Evolutionary conservation across 331 rosid species (phyloP), one percentile per base, ranked within the genome.

Genomic region (Telfairia occidentalis): DNA sequence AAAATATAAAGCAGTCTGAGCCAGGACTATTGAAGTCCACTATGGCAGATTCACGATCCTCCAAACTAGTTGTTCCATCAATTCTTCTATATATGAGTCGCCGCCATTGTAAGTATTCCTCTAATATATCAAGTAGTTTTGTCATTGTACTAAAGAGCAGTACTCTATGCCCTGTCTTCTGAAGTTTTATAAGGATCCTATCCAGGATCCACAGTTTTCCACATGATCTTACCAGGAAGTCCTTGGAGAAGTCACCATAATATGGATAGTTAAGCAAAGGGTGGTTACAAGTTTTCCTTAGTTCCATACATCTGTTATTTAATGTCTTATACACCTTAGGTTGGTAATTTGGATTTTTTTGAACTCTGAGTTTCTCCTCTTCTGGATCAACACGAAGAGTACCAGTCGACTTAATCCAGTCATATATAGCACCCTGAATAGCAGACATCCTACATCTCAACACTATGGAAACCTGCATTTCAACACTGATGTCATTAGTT

Each of bases 351-450:
- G 97, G 93, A 84, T 82, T 92, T 78, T 77, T 95, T 78, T 86
- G 88, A 86, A 86, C 86, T 85, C 85, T 95, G 26, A 45, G 87
- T 74, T 82, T 80, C 87, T 95, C 99, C 43, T 87, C 99, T 85
- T 95, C 99, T 2, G 99, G 99, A 87, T 95, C 99, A 86, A 95
- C 97, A 46, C 97, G 96, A 78, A 95, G 90, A 80, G 97, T 95
- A 38, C 99, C 99, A 37, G 99, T 95, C 75, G 96, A 82, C 84
- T 95, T 95, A 79, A 95, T 82, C 99, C 99, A 95, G 76, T 95
- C 97, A 83, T 95, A 95, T 74, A 92, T 80, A 64, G 97, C 91
- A 83, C 99, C 86, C 87, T 95, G 99, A 38, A 92, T 83, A 60
- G 96, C 89, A 40, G 99, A 95, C 99, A 95, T 95, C 82, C 83